Conservation (phyloP, 2,329 filamentous ascomycete species). For the Taxawa tesnikishii region DNA sequence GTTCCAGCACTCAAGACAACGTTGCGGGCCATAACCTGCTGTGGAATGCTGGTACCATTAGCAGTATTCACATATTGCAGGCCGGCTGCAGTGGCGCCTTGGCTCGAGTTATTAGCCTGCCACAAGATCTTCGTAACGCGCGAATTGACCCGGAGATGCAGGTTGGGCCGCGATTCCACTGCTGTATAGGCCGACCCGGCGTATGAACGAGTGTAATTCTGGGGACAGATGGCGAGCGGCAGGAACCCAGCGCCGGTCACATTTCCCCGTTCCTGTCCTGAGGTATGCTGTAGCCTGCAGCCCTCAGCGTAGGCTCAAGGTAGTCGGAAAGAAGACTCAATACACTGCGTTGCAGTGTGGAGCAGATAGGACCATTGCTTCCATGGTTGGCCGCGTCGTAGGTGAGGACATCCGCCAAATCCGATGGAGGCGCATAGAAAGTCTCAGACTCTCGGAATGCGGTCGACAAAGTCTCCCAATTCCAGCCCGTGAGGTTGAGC, state of each 20-base stretch:
- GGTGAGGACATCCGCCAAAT: neutral
- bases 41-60: slow-evolving; percentile 2
- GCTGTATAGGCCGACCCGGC: slow-evolving; percentile 4
- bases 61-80: slow-evolving; percentile 2
- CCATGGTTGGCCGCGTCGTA: slow-evolving; percentile 1
- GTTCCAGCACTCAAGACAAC: slow-evolving; percentile 23
- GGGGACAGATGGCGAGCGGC: slow-evolving; percentile 2
- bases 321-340: slow-evolving; percentile 1
- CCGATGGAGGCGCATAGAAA: neutral
- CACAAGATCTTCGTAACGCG: slow-evolving; percentile 2
- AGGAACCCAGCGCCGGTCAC: slow-evolving; percentile 4
- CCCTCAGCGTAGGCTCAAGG: neutral
- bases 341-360: slow-evolving; percentile 3
- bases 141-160: slow-evolving; percentile 2
- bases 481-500: slow-evolving; percentile 4
- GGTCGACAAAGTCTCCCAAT: slow-evolving; percentile 1
- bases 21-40: slow-evolving; percentile 19
- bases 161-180: neutral
- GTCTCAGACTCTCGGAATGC: slow-evolving; percentile 1
- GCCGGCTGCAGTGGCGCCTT: slow-evolving; percentile 1
- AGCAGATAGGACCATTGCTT: slow-evolving; percentile 2
- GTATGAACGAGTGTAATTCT: slow-evolving; percentile 3
- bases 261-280: slow-evolving; percentile 2
- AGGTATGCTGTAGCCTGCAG: neutral
- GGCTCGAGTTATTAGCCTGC: slow-evolving; percentile 1